phyloP scores from a whole-genome alignment of 768 basidiomycete genomes.

The Gautieria morchelliformis region DNA sequence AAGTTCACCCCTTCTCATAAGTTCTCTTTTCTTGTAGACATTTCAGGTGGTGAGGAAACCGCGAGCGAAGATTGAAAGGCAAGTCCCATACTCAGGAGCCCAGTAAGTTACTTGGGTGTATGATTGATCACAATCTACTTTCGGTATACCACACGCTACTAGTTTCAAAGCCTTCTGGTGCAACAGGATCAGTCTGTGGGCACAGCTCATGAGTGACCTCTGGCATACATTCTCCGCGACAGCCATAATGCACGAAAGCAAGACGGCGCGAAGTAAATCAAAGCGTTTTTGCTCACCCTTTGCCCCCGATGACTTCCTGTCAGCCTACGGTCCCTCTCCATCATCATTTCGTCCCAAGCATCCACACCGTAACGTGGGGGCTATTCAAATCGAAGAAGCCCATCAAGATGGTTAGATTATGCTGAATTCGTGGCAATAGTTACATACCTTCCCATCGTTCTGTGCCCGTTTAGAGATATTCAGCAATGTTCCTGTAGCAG shows the following conservation, averaged over 20 bases:
- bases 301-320: conserved; percentile 86
- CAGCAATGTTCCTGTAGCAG: conserved; percentile 79
- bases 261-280: not conserved
- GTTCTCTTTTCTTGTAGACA: no score
- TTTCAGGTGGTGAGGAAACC: no score
- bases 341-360: conserved; percentile 93
- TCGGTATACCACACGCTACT: conserved; percentile 70
- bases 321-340: conserved; percentile 79
- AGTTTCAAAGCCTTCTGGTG: conserved; percentile 63
- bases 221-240: not conserved
- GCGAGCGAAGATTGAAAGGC: no score
- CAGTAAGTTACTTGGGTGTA: no score
- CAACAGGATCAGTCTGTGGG: conserved; percentile 51
- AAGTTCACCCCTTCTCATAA: not conserved
- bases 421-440: conserved; percentile 5
- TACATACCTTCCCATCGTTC: conserved; percentile 80
- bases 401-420: conserved; percentile 3
- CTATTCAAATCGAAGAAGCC: conserved; percentile 28
- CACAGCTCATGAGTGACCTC: not conserved
- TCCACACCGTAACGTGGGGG: conserved; percentile 80
- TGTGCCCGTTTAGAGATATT: conserved; percentile 69
- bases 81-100: no score
- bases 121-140: conserved; percentile 20
- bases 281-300: conserved; percentile 34
- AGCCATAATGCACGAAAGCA: not conserved